Evolutionary conservation across 306 rosid genomes (phyloP), one percentile per base, ranked within the genome.

Genomic region (Echinosophora koreensis): DNA sequence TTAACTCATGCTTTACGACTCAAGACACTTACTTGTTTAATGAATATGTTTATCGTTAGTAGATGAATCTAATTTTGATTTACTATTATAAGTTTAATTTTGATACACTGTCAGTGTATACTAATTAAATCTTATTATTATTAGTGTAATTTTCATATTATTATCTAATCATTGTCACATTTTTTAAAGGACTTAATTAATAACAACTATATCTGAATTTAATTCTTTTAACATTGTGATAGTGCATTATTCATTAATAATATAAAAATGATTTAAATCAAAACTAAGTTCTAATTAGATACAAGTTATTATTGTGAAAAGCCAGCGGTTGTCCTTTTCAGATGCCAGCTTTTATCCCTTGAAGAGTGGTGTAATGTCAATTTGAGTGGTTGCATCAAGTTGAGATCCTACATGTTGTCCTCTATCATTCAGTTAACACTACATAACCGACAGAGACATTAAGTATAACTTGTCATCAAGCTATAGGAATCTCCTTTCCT

Each of bases 401-500:
- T 58, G 15, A 49, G 77, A 15, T 59, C 30, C 59, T 4, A 5
- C 41, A 5, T 3, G 15, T 73, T 2, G n/a, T 71, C 63, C 51
- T 18, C 22, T 63, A 2, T 14, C 15, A 56, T 18, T 65, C 12
- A 51, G 41, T 28, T 39, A 5, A n/a, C 11, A 17, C 12, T 42
- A 68, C 42, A 17, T n/a, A 65, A 46, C 38, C 56, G 79, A 84
- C 84, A 70, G 0, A 58, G 6, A 17, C 87, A 76, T 76, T 84
- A n/a, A 80, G 57, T 76, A 35, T 54, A 17, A 8, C 3, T 84
- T 84, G 87, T 71, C 85, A 61, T 71, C 6, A 44, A 58, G 69
- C 77, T 71, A 71, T 51, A 32, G 34, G 16, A 30, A 2, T 2
- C 32, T 30, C 3, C 3, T 30, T 30, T 2, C 2, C 2, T 30